Evolutionary conservation across 805 yeast genomes (phyloP), one percentile per base, ranked within the genome.

Genomic region (Saturnispora gosingensis): DNA sequence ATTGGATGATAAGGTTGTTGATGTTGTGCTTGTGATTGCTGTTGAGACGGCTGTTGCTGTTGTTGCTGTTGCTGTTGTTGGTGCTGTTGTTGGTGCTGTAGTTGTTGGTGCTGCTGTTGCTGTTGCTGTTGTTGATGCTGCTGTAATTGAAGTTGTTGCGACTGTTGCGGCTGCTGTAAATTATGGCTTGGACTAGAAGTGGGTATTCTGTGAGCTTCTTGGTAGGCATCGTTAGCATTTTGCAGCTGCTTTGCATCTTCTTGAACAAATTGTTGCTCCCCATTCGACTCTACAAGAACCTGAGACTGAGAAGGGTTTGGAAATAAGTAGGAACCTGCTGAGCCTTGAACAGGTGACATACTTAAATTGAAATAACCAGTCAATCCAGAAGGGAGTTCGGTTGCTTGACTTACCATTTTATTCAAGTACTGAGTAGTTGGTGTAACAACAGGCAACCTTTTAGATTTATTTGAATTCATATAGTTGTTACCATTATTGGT

Each of bases 341-440:
- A 58, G 28, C 59, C 52, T 55, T 59, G 67, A 5, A 65, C 58
- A n/a, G 71, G 68, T 6, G 67, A 63, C 57, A 66, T 60, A 43
- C 65, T 66, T 11, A 65, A 59, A 24, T 65, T 60, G 39, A 66
- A 64, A 30, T 53, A 65, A 45, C 10, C 65, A 61, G 52, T 59
- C 62, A 51, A 48, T 10, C 46, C 46, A 13, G 49, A 27, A 22
- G 54, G 52, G 2, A 52, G 34, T 13, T 48, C 55, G 11, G 34
- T 30, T 8, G 50, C 43, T 9, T 51, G 50, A 34, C 30, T 32
- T 16, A 44, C 52, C 38, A 39, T 43, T 22, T 42, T 45, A 15
- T 50, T 49, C 30, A 47, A 50, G 30, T 36, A 36, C 24, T 39
- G 49, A 32, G 59, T 52, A 7, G 61, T 56, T 45, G 66, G 58